These are phyloP conservation scores for Dothiorella sarmentorum DNA, from an alignment of 2,329 filamentous ascomycete species.

Conservation along the genomic window DNA sequence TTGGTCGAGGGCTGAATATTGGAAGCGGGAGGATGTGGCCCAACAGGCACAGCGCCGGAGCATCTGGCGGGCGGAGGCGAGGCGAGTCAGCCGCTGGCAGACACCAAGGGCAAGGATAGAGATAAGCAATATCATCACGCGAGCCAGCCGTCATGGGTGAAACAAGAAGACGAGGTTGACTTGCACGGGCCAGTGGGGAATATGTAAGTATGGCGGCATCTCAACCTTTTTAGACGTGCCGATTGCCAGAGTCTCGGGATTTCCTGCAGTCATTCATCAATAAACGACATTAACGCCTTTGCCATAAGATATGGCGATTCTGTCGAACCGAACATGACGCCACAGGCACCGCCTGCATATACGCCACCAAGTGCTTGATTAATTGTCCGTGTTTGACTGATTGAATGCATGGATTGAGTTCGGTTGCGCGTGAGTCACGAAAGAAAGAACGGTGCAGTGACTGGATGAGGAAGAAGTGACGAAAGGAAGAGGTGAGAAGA, in stretches of 20 bases:
- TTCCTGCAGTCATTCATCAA: not conserved
- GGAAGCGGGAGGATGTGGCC: not conserved
- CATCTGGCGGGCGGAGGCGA: too few species aligned
- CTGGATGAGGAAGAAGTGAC: too few species aligned
- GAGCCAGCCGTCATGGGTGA: not conserved
- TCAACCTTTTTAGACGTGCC: constrained; percentile 1
- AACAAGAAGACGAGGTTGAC: not conserved
- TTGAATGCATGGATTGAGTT: too few species aligned
- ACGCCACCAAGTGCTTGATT: too few species aligned
- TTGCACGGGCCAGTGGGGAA: not conserved
- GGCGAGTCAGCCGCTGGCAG: constrained; percentile 17
- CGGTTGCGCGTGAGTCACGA: too few species aligned
- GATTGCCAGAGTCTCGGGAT: not conserved
- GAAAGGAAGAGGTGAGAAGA: too few species aligned
- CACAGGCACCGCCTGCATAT: not conserved
- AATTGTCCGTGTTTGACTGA: too few species aligned
- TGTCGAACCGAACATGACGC: not conserved
- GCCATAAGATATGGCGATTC: not conserved
- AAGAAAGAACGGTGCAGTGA: too few species aligned
- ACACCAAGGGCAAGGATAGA: not conserved
- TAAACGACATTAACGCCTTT: not conserved
- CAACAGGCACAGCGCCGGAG: not conserved
- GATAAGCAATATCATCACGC: constrained; percentile 19
- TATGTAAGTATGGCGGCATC: not conserved
- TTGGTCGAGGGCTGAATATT: constrained; percentile 13